A percentile compares a stretch with the other conserved stretches of the same genome.
Conservation (phyloP, 306 rosid genomes). For the Medicago lupulina region DNA sequence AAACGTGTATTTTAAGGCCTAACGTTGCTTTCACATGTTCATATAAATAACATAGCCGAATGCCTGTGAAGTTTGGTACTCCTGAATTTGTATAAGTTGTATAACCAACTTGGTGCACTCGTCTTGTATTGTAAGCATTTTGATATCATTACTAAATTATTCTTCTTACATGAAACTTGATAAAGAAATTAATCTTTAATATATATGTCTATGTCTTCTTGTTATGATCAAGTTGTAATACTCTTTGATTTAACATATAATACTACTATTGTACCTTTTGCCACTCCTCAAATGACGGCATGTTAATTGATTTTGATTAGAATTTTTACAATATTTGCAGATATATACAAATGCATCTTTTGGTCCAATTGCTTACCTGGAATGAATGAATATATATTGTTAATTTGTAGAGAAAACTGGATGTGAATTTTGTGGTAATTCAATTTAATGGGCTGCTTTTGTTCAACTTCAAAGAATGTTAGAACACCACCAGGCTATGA, state of each 20-base stretch:
- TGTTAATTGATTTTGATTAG: background rate
- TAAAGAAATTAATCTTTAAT: too few relatives aligned
- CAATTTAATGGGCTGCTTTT: slow-evolving; percentile 73
- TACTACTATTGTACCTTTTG: background rate
- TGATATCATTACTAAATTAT: too few relatives aligned
- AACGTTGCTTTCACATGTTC: slow-evolving; percentile 1
- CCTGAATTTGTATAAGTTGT: background rate
- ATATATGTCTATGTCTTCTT: too few relatives aligned
- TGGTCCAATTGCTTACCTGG: slow-evolving; percentile 22
- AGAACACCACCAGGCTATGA: slow-evolving; percentile 65
- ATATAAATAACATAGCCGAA: background rate
- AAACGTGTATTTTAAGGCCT: background rate
- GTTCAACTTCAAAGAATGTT: slow-evolving; percentile 58
- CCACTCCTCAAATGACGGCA: background rate
- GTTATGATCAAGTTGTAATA: background rate
- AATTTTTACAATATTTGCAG: slow-evolving; percentile 33
- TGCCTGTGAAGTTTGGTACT: background rate
- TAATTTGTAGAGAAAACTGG: slow-evolving; percentile 32
- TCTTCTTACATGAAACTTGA: too few relatives aligned
- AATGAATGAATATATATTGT: slow-evolving; percentile 6
- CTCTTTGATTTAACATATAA: too few relatives aligned
- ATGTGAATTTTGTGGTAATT: slow-evolving; percentile 43
- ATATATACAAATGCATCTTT: slow-evolving; percentile 23
- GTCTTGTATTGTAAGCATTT: too few relatives aligned
- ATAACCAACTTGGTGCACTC: too few relatives aligned